Percentiles rank a stretch among this genome's conserved stretches.
Conservation (phyloP, 2,329 filamentous ascomycete genomes). For the Trichoderma atroviride region DNA sequence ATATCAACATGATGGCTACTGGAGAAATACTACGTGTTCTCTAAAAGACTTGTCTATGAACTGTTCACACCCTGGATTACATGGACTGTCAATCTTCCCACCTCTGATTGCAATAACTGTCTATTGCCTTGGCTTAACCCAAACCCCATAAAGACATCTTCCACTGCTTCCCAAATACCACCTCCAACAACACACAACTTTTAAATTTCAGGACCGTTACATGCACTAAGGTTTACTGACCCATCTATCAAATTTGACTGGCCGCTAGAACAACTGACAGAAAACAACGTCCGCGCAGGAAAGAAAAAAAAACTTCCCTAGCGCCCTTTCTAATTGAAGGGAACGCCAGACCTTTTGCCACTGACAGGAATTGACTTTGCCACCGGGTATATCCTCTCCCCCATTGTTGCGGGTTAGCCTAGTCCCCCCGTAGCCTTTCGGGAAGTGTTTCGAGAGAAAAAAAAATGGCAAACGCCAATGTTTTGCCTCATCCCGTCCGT, state of each 20-base stretch:
- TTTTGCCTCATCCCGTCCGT: background rate
- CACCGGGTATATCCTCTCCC: background rate
- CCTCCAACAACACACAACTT: background rate
- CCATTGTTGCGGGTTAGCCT: background rate
- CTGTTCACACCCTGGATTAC: background rate
- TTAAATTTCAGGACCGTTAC: background rate
- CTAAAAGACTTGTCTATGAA: background rate
- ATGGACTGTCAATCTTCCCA: background rate
- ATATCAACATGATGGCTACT: background rate
- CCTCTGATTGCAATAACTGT: background rate
- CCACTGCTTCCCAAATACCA: background rate
- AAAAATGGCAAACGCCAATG: background rate
- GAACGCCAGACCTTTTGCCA: background rate
- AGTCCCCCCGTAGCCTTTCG: background rate
- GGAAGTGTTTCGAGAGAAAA: constrained; percentile 15
- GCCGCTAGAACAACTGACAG: background rate
- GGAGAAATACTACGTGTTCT: background rate
- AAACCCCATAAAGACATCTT: background rate
- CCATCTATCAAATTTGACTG: background rate
- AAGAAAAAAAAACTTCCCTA: background rate
- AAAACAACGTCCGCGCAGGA: background rate
- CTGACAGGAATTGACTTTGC: background rate
- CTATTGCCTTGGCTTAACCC: background rate
- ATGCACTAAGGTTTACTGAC: background rate
- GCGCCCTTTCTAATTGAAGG: background rate